Evolutionary conservation across 148 eudicot genomes (phyloP), one percentile per base, ranked within the genome.

Genomic region (Nepenthes gracilis): DNA sequence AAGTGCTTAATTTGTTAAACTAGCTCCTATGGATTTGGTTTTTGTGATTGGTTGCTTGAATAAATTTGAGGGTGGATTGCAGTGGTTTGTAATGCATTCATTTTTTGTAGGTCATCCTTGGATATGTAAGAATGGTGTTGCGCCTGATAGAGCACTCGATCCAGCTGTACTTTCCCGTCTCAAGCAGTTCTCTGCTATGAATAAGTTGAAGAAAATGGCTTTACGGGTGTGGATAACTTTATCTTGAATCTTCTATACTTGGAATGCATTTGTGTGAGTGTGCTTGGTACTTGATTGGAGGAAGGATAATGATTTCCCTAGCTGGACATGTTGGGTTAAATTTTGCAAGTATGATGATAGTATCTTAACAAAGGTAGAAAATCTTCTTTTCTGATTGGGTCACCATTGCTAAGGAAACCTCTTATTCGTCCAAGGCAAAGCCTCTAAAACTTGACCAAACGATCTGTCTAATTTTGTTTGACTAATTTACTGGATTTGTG

Each of bases 111-210:
- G 96, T 78, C 95, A 88, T 86, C 98, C 98, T 67, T 93, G 98
- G 98, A 86, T 88, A 64, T 93, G 90, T 55, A 89, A 93, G 83
- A 86, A 89, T 70, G 98, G 98, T 70, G 96, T 93, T 76, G 98
- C 98, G 9, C 96, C 96, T 48, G 95, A 88, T 72, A 84, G 85
- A 79, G 83, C 95, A 64, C 73, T 88, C 72, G 98, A 93, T 75
- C 79, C 96, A 60, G 98, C 96, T 69, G 96, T 86, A 43, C 96
- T 88, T 69, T 93, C 95, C 65, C 96, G 98, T 68, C 81, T 93
- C 63, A 93, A 93, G 55, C 86, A 84, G 66, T 93, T 88, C 74
- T 93, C 98, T 64, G 98, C 89, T 54, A 93, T 88, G 98, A 93
- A 93, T 71, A 93, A 82, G 83, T 75, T 93, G 55, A 93, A 93